phyloP scores from a whole-genome alignment of 352 stramenopile species.

The Globisporangium uncinulatum region DNA sequence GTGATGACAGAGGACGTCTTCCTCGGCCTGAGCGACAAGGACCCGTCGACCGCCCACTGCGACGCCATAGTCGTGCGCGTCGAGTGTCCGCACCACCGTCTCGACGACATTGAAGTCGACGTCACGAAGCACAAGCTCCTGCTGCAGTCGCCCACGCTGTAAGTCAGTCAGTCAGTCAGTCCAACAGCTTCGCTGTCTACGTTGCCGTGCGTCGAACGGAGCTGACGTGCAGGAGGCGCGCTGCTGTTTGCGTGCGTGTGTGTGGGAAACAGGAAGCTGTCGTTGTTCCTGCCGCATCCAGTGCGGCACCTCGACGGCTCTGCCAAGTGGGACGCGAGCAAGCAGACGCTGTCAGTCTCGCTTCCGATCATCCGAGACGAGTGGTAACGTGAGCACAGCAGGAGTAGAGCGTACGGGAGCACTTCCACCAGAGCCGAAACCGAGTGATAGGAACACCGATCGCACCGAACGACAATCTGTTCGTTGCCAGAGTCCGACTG shows the following conservation, averaged over 20 bases:
- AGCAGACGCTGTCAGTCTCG: constrained; percentile 45
- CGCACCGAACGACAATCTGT: too few relatives aligned
- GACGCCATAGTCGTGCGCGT: constrained; percentile 78
- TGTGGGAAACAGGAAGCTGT: constrained; percentile 42
- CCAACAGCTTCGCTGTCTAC: too few relatives aligned
- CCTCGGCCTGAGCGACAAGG: constrained; percentile 74
- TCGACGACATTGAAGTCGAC: constrained; percentile 77
- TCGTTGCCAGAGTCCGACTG: neutral
- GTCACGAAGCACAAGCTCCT: constrained; percentile 77
- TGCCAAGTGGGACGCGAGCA: constrained; percentile 62
- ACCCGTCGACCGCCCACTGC: constrained; percentile 75
- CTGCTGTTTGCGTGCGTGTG: neutral
- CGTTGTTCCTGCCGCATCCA: constrained; percentile 64
- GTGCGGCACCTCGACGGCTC: constrained; percentile 64
- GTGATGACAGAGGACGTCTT: constrained; percentile 87
- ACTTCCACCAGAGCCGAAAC: too few relatives aligned
- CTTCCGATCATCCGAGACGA: constrained; percentile 75
- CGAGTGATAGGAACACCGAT: too few relatives aligned
- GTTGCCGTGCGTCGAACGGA: too few relatives aligned
- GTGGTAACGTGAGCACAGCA: constrained; percentile 26
- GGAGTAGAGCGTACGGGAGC: neutral
- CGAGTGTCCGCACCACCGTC: constrained; percentile 48
- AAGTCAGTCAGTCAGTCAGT: constrained; percentile 7
- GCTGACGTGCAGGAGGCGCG: too few relatives aligned
- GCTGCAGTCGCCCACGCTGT: constrained; percentile 56